Evolutionary conservation across 2,329 filamentous ascomycete genomes (phyloP), one percentile per base, ranked within the genome.

Genomic region (Hirsutella thompsonii): DNA sequence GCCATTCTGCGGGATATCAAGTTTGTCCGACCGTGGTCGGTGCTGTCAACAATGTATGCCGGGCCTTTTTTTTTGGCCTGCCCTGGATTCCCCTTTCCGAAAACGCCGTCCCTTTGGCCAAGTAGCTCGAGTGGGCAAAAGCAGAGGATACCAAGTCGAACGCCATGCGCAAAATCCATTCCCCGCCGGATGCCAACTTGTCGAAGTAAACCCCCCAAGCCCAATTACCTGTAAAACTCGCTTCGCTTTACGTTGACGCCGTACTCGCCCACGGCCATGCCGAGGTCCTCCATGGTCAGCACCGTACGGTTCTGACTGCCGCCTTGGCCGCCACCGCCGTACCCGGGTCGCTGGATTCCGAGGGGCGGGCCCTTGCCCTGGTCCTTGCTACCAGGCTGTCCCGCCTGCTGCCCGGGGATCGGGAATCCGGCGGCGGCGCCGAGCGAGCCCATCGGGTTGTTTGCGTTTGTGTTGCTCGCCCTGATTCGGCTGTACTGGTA

Each of bases 401-500:
- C 72, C 2, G 74, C 71, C 36, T 70, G 68, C 52, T 83, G 79
- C 1, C 79, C 79, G 2, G 76, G 73, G 26, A 76, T 70, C 21
- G 76, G 70, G 48, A 84, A 83, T 11, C 80, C 82, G 0, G 79
- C 81, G 2, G 78, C 81, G 1, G 81, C 84, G 44, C 83, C 86
- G 14, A 93, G 71, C 49, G 83, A 87, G 45, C 86, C 86, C 79
- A 95, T 89, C 1, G 87, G 84, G 62, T 94, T 95, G 59, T 89
- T 94, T 11, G 81, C 81, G 47, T 84, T 89, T 20, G 74, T 79
- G 44, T 82, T 79, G 44, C 82, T 88, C 19, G 86, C 85, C 33
- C 92, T 82, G 55, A 98, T 96, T 40, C 90, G 86, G 46, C 83
- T 88, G 70, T 95, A 96, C 64, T 98, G 92, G 62, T 98, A 98